Percentiles rank a stretch among this genome's conserved stretches.
Evolutionary conservation across 2,329 filamentous ascomycete genomes (phyloP).

Genomic region (Aspergillus neotritici): DNA sequence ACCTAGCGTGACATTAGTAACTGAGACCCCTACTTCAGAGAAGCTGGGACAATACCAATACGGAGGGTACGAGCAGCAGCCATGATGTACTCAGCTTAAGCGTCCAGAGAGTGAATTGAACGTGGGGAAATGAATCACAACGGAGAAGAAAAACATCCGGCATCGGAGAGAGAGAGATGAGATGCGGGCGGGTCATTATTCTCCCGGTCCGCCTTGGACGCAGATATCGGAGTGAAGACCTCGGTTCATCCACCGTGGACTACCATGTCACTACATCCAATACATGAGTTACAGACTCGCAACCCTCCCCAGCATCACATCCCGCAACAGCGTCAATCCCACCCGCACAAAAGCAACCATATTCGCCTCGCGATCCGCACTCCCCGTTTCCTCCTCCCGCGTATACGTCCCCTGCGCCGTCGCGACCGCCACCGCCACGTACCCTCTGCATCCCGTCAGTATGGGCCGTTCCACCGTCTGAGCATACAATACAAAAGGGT

Average conservation of each 20-base stretch:
- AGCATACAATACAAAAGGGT: too few species aligned
- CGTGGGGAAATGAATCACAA: not conserved
- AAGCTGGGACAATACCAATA: conserved; percentile 38
- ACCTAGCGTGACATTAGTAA: conserved; percentile 48
- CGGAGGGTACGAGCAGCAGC: conserved; percentile 58
- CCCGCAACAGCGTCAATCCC: conserved; percentile 51
- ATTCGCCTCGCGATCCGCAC: conserved; percentile 52
- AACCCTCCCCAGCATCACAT: conserved; percentile 45
- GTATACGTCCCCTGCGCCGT: conserved; percentile 48
- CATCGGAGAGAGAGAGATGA: too few species aligned
- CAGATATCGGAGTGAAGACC: too few species aligned
- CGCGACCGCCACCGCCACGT: conserved; percentile 59
- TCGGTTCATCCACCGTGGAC: too few species aligned
- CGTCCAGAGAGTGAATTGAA: too few species aligned
- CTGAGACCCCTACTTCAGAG: not conserved
- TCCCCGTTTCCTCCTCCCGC: conserved; percentile 53
- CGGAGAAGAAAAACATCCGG: conserved; percentile 1
- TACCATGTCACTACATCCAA: too few species aligned
- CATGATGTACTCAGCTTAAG: conserved; percentile 13
- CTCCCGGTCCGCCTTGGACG: too few species aligned
- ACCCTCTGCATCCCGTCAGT: conserved; percentile 41
- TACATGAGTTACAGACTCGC: conserved; percentile 10
- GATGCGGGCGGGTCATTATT: too few species aligned
- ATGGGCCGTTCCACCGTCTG: not conserved
- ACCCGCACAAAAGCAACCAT: conserved; percentile 60